phyloP scores from a whole-genome alignment of 129 eudicot species.

The Centaurea solstitialis region DNA sequence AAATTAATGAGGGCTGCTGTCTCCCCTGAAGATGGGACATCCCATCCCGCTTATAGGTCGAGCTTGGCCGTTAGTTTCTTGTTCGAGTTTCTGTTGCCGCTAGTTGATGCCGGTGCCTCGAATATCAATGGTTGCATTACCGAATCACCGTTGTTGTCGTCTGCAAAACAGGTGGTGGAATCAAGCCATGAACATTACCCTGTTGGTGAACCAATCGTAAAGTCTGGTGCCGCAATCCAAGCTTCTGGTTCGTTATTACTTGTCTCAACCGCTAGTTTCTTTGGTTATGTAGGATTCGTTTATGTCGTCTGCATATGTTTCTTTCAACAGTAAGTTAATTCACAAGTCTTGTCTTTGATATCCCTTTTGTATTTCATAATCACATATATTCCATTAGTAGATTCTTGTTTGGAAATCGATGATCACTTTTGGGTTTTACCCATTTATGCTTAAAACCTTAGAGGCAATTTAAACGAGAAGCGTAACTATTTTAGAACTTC shows the following conservation, averaged over 20 bases:
- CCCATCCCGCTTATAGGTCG: slow-evolving; percentile 59
- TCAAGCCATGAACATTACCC: slow-evolving; percentile 69
- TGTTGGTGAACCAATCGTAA: slow-evolving; percentile 75
- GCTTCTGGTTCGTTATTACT: slow-evolving; percentile 80
- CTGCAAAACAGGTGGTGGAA: slow-evolving; percentile 72
- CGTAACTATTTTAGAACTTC: background rate
- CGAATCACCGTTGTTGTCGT: slow-evolving; percentile 43
- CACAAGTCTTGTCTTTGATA: background rate
- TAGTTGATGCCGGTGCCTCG: slow-evolving; percentile 23
- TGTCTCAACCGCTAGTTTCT: background rate
- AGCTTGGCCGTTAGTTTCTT: slow-evolving; percentile 83
- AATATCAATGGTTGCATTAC: slow-evolving; percentile 10
- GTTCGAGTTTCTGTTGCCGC: slow-evolving; percentile 65
- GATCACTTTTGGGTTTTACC: background rate
- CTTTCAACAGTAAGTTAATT: too few species aligned
- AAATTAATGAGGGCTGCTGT: slow-evolving; percentile 44
- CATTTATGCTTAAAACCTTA: background rate
- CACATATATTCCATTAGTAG: too few species aligned
- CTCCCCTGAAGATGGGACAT: slow-evolving; percentile 64
- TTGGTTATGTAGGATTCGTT: background rate
- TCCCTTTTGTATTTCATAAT: background rate
- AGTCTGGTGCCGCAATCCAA: slow-evolving; percentile 83
- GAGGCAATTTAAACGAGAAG: background rate
- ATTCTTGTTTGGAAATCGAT: too few species aligned
- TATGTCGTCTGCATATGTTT: background rate